Evolutionary conservation across 768 basidiomycete species (phyloP).

Genomic region (Trametes sanguinea): DNA sequence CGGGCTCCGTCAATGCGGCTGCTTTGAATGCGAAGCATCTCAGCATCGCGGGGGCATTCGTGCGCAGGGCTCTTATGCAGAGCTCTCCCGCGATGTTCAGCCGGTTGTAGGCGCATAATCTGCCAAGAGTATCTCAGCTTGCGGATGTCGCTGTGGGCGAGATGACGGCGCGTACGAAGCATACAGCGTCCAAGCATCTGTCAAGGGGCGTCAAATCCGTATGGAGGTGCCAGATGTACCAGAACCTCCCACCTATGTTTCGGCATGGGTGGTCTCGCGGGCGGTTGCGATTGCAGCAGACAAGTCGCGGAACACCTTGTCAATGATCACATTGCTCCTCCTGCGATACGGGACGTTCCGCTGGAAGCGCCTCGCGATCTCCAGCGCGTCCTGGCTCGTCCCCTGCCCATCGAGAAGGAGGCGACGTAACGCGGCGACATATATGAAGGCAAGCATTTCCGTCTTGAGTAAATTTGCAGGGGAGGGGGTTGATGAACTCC

Average conservation of each 20-base stretch:
- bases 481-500: neutral
- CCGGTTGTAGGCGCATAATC: too few relatives aligned
- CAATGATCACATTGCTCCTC: slow-evolving; percentile 23
- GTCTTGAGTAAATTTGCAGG: neutral
- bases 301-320: neutral
- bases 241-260: neutral
- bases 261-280: neutral
- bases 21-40: too few relatives aligned
- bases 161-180: too few relatives aligned
- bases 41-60: too few relatives aligned
- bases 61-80: too few relatives aligned
- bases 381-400: slow-evolving; percentile 37
- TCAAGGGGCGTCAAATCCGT: too few relatives aligned
- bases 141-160: too few relatives aligned
- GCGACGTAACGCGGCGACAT: slow-evolving; percentile 42
- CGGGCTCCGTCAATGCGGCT: too few relatives aligned
- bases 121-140: too few relatives aligned
- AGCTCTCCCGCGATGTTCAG: too few relatives aligned
- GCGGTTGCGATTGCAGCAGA: neutral
- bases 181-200: too few relatives aligned
- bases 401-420: slow-evolving; percentile 29
- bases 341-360: slow-evolving; percentile 26
- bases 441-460: slow-evolving; percentile 31
- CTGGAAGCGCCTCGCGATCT: slow-evolving; percentile 34
- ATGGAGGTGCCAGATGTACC: too few relatives aligned